phyloP scores from a whole-genome alignment of 2,329 filamentous ascomycete species.

The Phialophora chinensis region DNA sequence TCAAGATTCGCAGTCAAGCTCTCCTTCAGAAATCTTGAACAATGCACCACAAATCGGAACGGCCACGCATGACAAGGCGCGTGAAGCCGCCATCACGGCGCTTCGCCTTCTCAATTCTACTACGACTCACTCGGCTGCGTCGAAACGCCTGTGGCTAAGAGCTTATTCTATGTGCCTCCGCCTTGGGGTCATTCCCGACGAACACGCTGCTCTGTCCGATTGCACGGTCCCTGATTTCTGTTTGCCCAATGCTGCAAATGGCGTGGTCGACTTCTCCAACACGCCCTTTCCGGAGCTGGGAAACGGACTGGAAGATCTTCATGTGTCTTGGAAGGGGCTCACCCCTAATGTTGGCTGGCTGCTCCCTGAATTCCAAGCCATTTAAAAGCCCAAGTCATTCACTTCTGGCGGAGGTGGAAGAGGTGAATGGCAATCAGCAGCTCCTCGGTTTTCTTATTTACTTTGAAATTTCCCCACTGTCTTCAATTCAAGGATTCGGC shows the following conservation, averaged over 20 bases:
- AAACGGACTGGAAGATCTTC: neutral
- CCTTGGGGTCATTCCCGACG: conserved; percentile 4
- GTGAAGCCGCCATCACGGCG: neutral
- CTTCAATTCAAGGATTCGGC: neutral
- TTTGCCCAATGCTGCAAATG: neutral
- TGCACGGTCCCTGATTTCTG: neutral
- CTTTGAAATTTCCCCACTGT: neutral
- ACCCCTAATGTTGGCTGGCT: conserved; percentile 6
- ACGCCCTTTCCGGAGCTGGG: neutral
- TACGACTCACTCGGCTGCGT: neutral
- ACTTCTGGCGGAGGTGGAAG: too few relatives aligned
- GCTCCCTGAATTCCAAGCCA: conserved; percentile 3
- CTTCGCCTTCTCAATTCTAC: conserved; percentile 8
- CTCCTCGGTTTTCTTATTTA: neutral
- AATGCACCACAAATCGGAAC: neutral
- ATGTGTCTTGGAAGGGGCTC: neutral
- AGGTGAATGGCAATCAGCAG: too few relatives aligned
- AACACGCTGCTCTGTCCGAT: neutral
- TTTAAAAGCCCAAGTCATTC: neutral
- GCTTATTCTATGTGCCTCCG: conserved; percentile 9
- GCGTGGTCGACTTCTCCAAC: conserved; percentile 3
- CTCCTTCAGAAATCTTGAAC: conserved; percentile 2
- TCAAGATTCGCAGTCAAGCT: conserved; percentile 3
- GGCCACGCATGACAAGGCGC: conserved; percentile 9
- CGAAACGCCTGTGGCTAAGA: conserved; percentile 8